phyloP scores from a whole-genome alignment of 345 rosid species.

The Populus ilicifolia region DNA sequence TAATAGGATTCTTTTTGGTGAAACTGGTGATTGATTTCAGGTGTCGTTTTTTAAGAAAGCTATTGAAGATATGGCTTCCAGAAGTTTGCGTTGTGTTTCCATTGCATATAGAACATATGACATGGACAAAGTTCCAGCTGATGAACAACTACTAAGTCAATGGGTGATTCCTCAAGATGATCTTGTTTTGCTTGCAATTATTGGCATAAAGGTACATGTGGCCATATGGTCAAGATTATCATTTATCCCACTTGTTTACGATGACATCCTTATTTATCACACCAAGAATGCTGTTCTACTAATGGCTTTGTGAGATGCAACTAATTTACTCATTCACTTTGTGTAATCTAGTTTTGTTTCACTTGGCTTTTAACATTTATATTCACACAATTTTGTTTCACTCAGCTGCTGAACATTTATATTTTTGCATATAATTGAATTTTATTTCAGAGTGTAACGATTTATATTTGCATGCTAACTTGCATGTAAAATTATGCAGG shows the following conservation, averaged over 20 bases:
- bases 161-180: slow-evolving; percentile 92
- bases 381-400: background rate
- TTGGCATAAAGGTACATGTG: slow-evolving; percentile 80
- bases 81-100: slow-evolving; percentile 91
- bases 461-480: background rate
- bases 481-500: slow-evolving; percentile 15
- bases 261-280: background rate
- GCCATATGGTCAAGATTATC: background rate
- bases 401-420: background rate
- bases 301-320: background rate
- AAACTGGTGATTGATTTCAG: slow-evolving; percentile 34
- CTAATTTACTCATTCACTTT: background rate
- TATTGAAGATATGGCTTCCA: slow-evolving; percentile 86
- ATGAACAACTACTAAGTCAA: slow-evolving; percentile 40
- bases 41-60: slow-evolving; percentile 52
- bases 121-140: slow-evolving; percentile 51
- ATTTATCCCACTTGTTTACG: background rate
- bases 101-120: slow-evolving; percentile 77
- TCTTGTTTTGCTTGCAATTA: slow-evolving; percentile 79
- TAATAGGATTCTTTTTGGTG: background rate
- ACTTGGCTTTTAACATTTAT: background rate
- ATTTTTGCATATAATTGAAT: no score
- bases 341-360: background rate
- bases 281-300: background rate
- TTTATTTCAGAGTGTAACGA: background rate